Conservation (phyloP, 495 filamentous ascomycete species). For the Geoglossum glabrum region DNA sequence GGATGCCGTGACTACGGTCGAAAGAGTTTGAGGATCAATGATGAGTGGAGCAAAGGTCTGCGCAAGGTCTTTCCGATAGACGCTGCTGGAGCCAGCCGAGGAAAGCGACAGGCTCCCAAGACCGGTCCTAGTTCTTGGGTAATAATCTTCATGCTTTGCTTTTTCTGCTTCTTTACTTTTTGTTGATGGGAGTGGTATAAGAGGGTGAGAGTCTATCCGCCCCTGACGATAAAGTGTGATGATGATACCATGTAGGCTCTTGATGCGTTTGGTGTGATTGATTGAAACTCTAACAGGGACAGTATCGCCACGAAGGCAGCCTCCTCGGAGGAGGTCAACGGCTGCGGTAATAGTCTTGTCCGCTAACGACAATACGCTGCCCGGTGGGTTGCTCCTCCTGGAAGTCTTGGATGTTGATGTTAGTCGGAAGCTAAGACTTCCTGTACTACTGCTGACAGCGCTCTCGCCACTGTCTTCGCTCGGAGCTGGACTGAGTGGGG, state of each 20-base stretch:
- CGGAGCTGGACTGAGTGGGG: constrained; percentile 22
- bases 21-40: constrained; percentile 60
- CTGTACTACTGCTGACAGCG: constrained; percentile 35
- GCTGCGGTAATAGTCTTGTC: constrained; percentile 66
- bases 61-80: constrained; percentile 82
- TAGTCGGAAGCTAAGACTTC: constrained; percentile 26
- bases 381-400: constrained; percentile 24
- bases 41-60: constrained; percentile 75
- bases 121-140: constrained; percentile 50
- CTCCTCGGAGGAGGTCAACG: constrained; percentile 62
- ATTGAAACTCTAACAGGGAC: constrained; percentile 63
- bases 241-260: constrained; percentile 80
- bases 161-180: constrained; percentile 40
- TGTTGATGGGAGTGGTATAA: constrained; percentile 38
- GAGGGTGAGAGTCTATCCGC: constrained; percentile 72
- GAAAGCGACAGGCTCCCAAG: constrained; percentile 66
- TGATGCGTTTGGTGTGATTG: constrained; percentile 68
- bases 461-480: constrained; percentile 48
- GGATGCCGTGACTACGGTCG: constrained; percentile 53
- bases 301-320: constrained; percentile 69
- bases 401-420: constrained; percentile 6
- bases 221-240: constrained; percentile 83
- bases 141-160: constrained; percentile 60
- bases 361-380: constrained; percentile 22
- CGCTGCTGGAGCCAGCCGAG: constrained; percentile 58